Base-by-base conservation (phyloP, 108 stramenopile genomes). In the Nitzschia palea region DNA sequence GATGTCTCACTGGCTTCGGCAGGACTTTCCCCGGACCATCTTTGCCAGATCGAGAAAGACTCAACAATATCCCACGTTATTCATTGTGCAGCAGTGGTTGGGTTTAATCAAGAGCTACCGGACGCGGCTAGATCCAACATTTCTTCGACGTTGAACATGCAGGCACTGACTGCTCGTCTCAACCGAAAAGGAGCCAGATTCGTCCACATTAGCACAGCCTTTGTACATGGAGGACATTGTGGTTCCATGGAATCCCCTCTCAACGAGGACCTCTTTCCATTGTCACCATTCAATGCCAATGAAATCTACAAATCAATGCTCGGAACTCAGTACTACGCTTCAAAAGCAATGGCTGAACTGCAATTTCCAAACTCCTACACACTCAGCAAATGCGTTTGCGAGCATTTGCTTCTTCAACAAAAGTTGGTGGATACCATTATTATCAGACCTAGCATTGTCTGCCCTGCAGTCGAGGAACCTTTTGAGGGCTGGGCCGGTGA, bases 351-450 rank as follows among this genome's bases (percentile, higher is more conserved):
- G 90, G 55, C 78, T 37, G 86, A 86, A 22, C 71, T 90, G 34
- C 77, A 68, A 42, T 93, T 91, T 69, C 86, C 88, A 12, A 95
- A 95, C 40, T 88, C 86, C 8, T 95, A 95, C 76, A 83, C 88
- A 15, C 88, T 95, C 57, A 88, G 86, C 77, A 95, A 95, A 74
- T 87, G 91, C 44, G 77, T 95, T 23, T 88, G 89, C 55, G 94
- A 95, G 73, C 91, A 93, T 66, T 62, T 95, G 37, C 77, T 95
- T 2, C 70, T 68, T 8, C 51, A 62, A 61, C 52, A 53, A 14
- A 68, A 57, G 4, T 17, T 31, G 23, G 62, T 79, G 1, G 53
- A 86, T 28, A 95, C 91, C 2, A 67, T 88, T 27, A 89, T 95
- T 50, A 69, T 93, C 20, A 78, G 94, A 62, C 94, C 94, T 12